Evolutionary conservation across 208 protist species (phyloP).

Genomic region (Trypanosoma scelopori): DNA sequence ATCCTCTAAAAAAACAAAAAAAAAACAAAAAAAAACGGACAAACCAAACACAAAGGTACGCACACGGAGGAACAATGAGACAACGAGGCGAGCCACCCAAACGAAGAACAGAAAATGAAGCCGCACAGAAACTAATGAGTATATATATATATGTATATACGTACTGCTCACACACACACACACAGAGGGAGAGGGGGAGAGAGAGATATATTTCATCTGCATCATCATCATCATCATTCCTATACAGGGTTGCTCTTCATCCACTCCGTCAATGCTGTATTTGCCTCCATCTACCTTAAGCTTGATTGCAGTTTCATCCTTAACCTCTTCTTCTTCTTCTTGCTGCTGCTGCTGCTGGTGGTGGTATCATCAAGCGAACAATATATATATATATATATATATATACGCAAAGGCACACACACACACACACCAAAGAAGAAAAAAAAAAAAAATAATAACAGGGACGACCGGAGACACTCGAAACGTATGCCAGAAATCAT

Average conservation of each 20-base stretch:
- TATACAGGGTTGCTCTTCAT: too few species aligned
- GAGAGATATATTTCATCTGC: too few species aligned
- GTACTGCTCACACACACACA: background rate
- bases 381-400: conserved; percentile 16
- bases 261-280: too few species aligned
- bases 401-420: background rate
- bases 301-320: background rate
- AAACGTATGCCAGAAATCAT: background rate
- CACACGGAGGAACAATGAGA: conserved; percentile 1
- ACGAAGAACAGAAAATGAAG: too few species aligned
- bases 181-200: background rate
- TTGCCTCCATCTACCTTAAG: too few species aligned
- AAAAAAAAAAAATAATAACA: too few species aligned
- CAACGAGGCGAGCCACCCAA: too few species aligned
- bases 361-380: background rate
- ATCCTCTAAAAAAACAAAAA: too few species aligned
- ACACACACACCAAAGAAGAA: conserved; percentile 1
- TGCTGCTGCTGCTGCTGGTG: background rate
- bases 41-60: conserved; percentile 12
- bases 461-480: too few species aligned
- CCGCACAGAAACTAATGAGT: background rate
- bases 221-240: too few species aligned
- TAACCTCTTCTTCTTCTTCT: background rate
- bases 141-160: conserved; percentile 1
- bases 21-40: conserved; percentile 20